Evolutionary conservation across 208 protist genomes (phyloP).

Genomic region (Acanthamoeba sp.): DNA sequence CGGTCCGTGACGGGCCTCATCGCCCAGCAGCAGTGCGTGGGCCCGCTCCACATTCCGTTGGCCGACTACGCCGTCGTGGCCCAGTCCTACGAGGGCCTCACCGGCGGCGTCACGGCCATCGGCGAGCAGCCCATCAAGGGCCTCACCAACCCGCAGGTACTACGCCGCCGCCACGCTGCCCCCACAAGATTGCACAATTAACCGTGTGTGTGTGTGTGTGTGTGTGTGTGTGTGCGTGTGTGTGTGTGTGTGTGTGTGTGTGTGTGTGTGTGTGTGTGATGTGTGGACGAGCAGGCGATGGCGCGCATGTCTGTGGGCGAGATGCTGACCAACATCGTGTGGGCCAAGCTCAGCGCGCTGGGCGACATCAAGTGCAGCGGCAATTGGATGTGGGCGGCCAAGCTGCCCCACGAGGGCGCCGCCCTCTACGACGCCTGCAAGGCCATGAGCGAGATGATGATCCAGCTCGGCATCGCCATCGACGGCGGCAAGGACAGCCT

Average conservation of each 20-base stretch:
- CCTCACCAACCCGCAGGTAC: constrained; percentile 26
- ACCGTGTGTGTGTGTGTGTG: no score
- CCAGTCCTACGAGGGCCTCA: constrained; percentile 75
- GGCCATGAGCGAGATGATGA: constrained; percentile 87
- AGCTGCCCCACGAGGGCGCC: constrained; percentile 88
- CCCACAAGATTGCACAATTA: neutral
- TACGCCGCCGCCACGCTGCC: neutral
- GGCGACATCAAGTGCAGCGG: constrained; percentile 88
- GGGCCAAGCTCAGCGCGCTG: constrained; percentile 82
- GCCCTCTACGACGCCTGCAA: constrained; percentile 88
- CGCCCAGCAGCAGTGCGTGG: constrained; percentile 91
- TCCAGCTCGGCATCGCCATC: constrained; percentile 87
- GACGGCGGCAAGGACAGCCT: constrained; percentile 91
- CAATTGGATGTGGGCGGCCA: constrained; percentile 93
- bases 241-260: constrained; percentile 1
- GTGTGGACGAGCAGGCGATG: constrained; percentile 78
- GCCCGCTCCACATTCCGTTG: constrained; percentile 89
- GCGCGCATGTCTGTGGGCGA: constrained; percentile 88
- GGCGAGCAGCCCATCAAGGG: constrained; percentile 91
- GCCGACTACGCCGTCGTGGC: constrained; percentile 88
- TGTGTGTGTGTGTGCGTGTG: no score
- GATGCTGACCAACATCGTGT: constrained; percentile 89
- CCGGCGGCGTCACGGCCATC: constrained; percentile 73
- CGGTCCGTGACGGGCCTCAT: constrained; percentile 89
- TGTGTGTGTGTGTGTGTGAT: neutral